A percentile compares a stretch with the other conserved stretches of the same genome.
Conservation (phyloP, 306 rosid genomes). For the Glycine soja region DNA sequence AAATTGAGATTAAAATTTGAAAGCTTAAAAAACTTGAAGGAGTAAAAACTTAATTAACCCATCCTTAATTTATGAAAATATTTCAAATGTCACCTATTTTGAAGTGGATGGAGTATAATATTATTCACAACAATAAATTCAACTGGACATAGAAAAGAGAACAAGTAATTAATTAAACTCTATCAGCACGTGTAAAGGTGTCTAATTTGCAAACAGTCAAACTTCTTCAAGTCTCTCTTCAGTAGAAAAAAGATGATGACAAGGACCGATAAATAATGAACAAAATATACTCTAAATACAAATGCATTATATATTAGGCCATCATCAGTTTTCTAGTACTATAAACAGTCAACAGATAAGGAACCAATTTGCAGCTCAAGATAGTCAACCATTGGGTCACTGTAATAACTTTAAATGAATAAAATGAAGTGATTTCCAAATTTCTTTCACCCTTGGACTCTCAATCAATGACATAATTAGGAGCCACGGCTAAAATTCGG, state of each 20-base stretch:
- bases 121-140: not conserved
- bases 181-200: no score
- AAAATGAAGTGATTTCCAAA: slow-evolving; percentile 18
- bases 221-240: not conserved
- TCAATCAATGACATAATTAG: slow-evolving; percentile 62
- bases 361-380: slow-evolving; percentile 26
- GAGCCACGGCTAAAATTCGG: slow-evolving; percentile 86
- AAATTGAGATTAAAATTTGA: no score
- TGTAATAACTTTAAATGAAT: not conserved
- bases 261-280: not conserved
- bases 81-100: no score
- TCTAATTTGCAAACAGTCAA: not conserved
- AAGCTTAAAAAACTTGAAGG: no score
- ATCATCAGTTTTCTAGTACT: slow-evolving; percentile 23
- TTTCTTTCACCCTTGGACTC: not conserved
- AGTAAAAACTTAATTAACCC: no score
- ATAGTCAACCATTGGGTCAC: not conserved
- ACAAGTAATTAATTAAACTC: no score
- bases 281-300: slow-evolving; percentile 1
- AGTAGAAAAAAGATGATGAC: not conserved
- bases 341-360: not conserved
- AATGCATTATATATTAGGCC: not conserved
- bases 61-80: no score
- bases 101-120: no score
- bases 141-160: no score